Base-by-base conservation (phyloP, 345 rosid genomes). In the Aquilaria malaccensis region DNA sequence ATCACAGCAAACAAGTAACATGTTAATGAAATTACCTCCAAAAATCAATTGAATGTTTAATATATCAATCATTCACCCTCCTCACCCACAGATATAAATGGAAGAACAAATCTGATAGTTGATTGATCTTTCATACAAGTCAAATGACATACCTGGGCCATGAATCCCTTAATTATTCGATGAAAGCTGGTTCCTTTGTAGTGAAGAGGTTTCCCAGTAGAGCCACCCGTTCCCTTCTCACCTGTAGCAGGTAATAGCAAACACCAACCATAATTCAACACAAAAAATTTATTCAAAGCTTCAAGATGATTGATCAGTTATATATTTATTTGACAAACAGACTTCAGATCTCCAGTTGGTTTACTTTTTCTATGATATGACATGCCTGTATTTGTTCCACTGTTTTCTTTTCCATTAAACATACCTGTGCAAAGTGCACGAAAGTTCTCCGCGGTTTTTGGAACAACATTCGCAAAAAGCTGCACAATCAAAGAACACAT, bases 361-460 rank as follows among this genome's bases (percentile, higher is more conserved):
- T 37, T 3, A 37, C 43, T 37, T 0, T 4, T 37, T 5, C 5
- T 37, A 37, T 37, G 43, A 37, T 37, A 37, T 1, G 43, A 37
- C 7, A 37, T 37, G 43, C 5, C 7, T 37, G 5, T 37, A 37
- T 37, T 37, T 4, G 7, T 37, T 4, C 43, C 7, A 37, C 5
- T 37, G 43, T 37, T 3, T 37, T 9, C 43, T 9, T 37, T 37
- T 37, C 7, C 43, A 37, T 5, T 37, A 37, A 65, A 37, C 45
- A 50, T 81, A 91, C 99, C 99, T 74, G 95, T 86, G 70, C 96
- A 95, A 52, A 95, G 95, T 62, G 93, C 88, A 58, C 96, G 89
- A 50, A 95, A 95, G 78, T 95, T 95, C 66, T 95, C 97, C 0
- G 94, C 93, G 14, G 99, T 88, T 85, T 74, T 88, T 22, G 97